phyloP scores from a whole-genome alignment of 768 basidiomycete species.

The Boletus coccyginus region DNA sequence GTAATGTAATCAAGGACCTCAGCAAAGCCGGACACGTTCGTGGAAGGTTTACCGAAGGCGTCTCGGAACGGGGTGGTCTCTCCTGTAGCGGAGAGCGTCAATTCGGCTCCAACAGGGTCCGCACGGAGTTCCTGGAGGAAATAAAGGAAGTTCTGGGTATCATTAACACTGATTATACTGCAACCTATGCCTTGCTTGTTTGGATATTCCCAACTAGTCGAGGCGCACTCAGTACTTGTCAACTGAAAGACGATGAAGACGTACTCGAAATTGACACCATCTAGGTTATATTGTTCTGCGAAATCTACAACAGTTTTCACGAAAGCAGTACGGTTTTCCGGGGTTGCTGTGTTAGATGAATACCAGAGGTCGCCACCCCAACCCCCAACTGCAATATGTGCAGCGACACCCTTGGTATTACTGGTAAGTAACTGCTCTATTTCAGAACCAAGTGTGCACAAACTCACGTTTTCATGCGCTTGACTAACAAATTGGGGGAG shows the following conservation, averaged over 20 bases:
- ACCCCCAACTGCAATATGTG: conserved; percentile 64
- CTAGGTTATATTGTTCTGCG: conserved; percentile 48
- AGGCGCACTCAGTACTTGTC: conserved; percentile 8
- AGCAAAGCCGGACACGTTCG: conserved; percentile 71
- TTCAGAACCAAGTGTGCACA: neutral
- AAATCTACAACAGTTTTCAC: conserved; percentile 53
- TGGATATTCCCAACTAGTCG: conserved; percentile 83
- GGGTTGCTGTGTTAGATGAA: conserved; percentile 56
- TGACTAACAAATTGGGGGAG: conserved; percentile 56
- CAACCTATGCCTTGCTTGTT: conserved; percentile 62
- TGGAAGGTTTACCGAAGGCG: conserved; percentile 54
- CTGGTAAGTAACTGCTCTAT: neutral
- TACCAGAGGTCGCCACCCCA: conserved; percentile 66
- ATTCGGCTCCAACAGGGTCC: conserved; percentile 45
- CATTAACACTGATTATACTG: conserved; percentile 54
- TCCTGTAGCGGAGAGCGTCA: conserved; percentile 71
- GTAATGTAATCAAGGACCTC: conserved; percentile 63
- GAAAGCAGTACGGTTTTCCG: conserved; percentile 59
- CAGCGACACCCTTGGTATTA: conserved; percentile 46
- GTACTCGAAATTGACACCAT: conserved; percentile 47
- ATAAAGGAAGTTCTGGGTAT: conserved; percentile 72
- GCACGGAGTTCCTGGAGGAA: conserved; percentile 71
- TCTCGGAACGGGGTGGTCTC: conserved; percentile 64
- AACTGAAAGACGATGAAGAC: neutral
- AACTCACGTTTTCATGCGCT: conserved; percentile 37